A percentile compares a stretch with the other conserved stretches of the same genome.
Evolutionary conservation across 2,329 filamentous ascomycete species (phyloP).

Genomic region (Whalleya microplaca): DNA sequence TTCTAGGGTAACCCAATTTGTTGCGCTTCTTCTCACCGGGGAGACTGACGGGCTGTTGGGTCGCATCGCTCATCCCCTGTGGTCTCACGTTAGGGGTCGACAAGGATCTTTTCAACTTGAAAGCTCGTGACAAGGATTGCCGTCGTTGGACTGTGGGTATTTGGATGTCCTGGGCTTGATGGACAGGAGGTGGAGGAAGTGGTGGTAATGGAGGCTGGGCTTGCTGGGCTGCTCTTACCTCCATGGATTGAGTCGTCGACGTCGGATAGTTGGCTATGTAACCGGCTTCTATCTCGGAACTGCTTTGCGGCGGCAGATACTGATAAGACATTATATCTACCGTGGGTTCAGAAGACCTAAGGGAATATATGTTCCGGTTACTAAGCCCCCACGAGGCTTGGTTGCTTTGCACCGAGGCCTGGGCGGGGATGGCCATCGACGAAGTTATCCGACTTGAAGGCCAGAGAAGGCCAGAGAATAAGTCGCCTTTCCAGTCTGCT

Average conservation of each 20-base stretch:
- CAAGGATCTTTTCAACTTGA: conserved; percentile 52
- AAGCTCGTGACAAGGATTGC: conserved; percentile 42
- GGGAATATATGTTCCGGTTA: conserved; percentile 34
- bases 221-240: conserved; percentile 37
- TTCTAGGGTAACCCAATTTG: conserved; percentile 93
- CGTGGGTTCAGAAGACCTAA: conserved; percentile 38
- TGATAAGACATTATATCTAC: conserved; percentile 54
- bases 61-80: conserved; percentile 43
- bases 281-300: conserved; percentile 45
- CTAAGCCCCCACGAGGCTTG: conserved; percentile 37
- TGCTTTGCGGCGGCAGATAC: conserved; percentile 49
- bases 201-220: conserved; percentile 34
- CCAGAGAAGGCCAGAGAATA: conserved; percentile 6
- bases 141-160: conserved; percentile 42
- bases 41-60: conserved; percentile 40
- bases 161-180: conserved; percentile 36
- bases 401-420: conserved; percentile 38
- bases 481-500: conserved; percentile 12
- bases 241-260: conserved; percentile 33
- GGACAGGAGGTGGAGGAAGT: conserved; percentile 30
- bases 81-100: conserved; percentile 54
- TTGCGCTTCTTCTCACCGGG: conserved; percentile 69
- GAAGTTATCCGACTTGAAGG: conserved; percentile 6
- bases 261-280: conserved; percentile 40
- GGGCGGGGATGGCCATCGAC: conserved; percentile 43